Evolutionary conservation across 1,284 basidiomycete species (phyloP).

Genomic region (Rhodotorula mucilaginosa): DNA sequence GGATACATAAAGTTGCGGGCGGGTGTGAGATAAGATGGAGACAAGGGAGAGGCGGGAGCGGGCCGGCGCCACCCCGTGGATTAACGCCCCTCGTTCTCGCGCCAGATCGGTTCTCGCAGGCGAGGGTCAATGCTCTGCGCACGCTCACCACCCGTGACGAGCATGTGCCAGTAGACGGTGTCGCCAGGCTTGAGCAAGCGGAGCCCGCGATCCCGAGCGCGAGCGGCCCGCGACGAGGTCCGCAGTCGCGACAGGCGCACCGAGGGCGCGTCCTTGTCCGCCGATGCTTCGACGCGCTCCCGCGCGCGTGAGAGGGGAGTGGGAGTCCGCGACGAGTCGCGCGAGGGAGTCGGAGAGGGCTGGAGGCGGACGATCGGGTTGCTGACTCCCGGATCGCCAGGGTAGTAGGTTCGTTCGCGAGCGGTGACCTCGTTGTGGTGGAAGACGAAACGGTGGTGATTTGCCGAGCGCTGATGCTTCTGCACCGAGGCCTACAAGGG

Average conservation of each 20-base stretch:
- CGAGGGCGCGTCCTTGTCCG: conserved; percentile 6
- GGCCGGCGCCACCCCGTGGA: too few relatives aligned
- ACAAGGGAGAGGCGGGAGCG: too few relatives aligned
- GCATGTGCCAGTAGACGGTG: conserved; percentile 73
- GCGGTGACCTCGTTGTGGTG: conserved; percentile 73
- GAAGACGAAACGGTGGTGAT: conserved; percentile 84
- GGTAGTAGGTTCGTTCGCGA: conserved; percentile 67
- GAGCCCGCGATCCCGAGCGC: conserved; percentile 1
- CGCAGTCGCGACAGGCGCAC: neutral
- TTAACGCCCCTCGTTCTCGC: conserved; percentile 13
- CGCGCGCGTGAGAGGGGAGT: neutral
- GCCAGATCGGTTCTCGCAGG: conserved; percentile 12
- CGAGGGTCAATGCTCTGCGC: conserved; percentile 28
- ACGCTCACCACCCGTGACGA: conserved; percentile 64
- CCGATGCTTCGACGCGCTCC: neutral
- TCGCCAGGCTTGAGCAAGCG: conserved; percentile 61
- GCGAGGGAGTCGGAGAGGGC: neutral
- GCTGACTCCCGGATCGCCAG: conserved; percentile 66
- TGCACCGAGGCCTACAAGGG: conserved; percentile 43
- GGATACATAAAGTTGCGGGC: too few relatives aligned
- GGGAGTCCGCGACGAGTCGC: conserved; percentile 6
- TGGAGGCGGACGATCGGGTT: conserved; percentile 16
- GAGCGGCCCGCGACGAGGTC: neutral
- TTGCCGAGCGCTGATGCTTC: conserved; percentile 57
- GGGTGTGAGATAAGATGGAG: too few relatives aligned